phyloP scores from a whole-genome alignment of 371 early-diverging fungal species.

The Apophysomyces ossiformis region DNA sequence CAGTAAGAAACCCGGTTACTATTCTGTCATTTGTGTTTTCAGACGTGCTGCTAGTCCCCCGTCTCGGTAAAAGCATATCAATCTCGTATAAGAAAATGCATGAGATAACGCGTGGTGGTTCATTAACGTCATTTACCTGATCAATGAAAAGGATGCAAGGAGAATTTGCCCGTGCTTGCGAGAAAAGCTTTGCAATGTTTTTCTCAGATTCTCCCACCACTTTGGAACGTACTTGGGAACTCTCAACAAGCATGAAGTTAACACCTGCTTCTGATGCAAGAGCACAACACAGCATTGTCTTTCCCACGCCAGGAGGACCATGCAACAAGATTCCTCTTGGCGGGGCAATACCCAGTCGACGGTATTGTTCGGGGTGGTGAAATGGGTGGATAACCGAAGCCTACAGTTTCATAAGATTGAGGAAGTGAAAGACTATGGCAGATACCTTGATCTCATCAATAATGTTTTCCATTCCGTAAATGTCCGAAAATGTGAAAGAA shows the following conservation, averaged over 20 bases:
- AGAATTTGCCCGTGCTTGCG: conserved; percentile 75
- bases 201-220: conserved; percentile 86
- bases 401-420: conserved; percentile 12
- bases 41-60: conserved; percentile 70
- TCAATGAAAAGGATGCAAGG: conserved; percentile 88
- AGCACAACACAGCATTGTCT: conserved; percentile 97
- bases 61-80: conserved; percentile 70
- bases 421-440: not conserved
- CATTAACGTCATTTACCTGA: conserved; percentile 51
- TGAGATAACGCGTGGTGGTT: not conserved
- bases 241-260: conserved; percentile 80
- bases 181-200: conserved; percentile 73
- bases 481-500: conserved; percentile 59
- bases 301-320: conserved; percentile 99
- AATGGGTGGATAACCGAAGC: conserved; percentile 80
- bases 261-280: conserved; percentile 84
- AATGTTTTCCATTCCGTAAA: conserved; percentile 69
- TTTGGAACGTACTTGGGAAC: conserved; percentile 80
- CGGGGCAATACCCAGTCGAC: conserved; percentile 88
- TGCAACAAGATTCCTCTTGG: conserved; percentile 97
- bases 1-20: conserved; percentile 79
- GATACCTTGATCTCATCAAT: conserved; percentile 64
- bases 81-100: conserved; percentile 45
- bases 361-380: conserved; percentile 84
- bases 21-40: conserved; percentile 84